These are phyloP conservation scores for Peronospora destructor DNA, from an alignment of 352 stramenopile species.

Conservation along the genomic window DNA sequence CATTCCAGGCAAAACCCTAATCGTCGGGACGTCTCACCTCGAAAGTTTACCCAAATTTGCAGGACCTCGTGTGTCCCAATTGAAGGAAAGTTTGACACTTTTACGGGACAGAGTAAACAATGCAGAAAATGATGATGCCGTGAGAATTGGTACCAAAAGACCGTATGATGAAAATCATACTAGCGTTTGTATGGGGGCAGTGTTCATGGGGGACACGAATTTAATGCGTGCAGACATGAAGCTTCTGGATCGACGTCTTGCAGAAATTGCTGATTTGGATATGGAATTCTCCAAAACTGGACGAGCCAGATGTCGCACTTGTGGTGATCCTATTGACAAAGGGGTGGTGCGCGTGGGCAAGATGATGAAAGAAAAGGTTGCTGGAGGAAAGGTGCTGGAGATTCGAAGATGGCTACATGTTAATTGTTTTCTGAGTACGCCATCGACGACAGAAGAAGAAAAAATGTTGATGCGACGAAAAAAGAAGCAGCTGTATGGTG, in stretches of 20 bases:
- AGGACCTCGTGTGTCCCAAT: constrained; percentile 37
- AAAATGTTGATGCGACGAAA: constrained; percentile 33
- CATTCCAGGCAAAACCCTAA: constrained; percentile 35
- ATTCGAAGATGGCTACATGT: constrained; percentile 59
- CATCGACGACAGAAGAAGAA: constrained; percentile 29
- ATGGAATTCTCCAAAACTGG: constrained; percentile 46
- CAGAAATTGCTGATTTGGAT: constrained; percentile 32
- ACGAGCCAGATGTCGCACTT: constrained; percentile 52
- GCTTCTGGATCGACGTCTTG: constrained; percentile 38
- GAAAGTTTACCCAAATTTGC: constrained; percentile 64
- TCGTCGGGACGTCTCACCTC: constrained; percentile 62
- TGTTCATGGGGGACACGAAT: constrained; percentile 80
- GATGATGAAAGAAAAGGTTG: constrained; percentile 38
- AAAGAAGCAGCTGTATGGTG: constrained; percentile 3
- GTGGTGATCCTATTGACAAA: constrained; percentile 41
- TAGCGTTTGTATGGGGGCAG: constrained; percentile 40
- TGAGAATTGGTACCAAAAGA: constrained; percentile 11
- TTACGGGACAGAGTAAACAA: constrained; percentile 41
- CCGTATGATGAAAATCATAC: not conserved
- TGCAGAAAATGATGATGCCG: constrained; percentile 8
- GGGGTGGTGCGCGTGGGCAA: constrained; percentile 45
- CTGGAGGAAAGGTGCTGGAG: constrained; percentile 36
- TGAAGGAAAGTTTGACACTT: constrained; percentile 45
- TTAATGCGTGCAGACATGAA: constrained; percentile 54
- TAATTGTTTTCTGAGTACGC: constrained; percentile 36